phyloP scores from a whole-genome alignment of 2,329 filamentous ascomycete species.

The Raffaelea albimanens region DNA sequence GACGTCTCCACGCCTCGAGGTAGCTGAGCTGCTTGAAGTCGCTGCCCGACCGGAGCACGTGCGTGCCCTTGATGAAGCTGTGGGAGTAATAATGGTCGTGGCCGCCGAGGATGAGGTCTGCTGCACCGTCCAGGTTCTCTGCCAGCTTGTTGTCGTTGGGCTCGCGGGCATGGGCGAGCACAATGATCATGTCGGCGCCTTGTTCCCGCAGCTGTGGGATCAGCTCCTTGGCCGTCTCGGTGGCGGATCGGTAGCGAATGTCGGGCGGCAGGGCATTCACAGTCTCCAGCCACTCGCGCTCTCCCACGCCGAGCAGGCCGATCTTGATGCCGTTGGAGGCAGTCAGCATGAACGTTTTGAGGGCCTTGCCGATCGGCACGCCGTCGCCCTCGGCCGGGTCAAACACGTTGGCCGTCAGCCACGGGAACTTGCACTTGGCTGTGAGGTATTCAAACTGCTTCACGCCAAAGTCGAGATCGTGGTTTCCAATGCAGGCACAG shows the following conservation, averaged over 20 bases:
- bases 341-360: slow-evolving; percentile 67
- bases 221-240: slow-evolving; percentile 64
- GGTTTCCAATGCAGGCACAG: slow-evolving; percentile 81
- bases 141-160: slow-evolving; percentile 86
- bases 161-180: slow-evolving; percentile 76
- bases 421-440: slow-evolving; percentile 72
- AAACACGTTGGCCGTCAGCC: slow-evolving; percentile 81
- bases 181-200: slow-evolving; percentile 75
- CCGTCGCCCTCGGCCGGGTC: slow-evolving; percentile 71
- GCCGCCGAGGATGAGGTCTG: slow-evolving; percentile 80
- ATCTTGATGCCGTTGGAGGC: slow-evolving; percentile 78
- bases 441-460: slow-evolving; percentile 67
- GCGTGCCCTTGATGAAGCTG: slow-evolving; percentile 64
- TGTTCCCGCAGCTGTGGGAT: slow-evolving; percentile 63
- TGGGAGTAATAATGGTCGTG: slow-evolving; percentile 88
- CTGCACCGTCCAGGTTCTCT: slow-evolving; percentile 58
- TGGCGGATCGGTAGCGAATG: slow-evolving; percentile 73
- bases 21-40: slow-evolving; percentile 93
- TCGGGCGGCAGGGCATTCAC: slow-evolving; percentile 79
- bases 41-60: slow-evolving; percentile 77
- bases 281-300: slow-evolving; percentile 81
- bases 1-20: slow-evolving; percentile 61
- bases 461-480: slow-evolving; percentile 88
- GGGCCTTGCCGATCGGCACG: slow-evolving; percentile 66
- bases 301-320: slow-evolving; percentile 75